phyloP scores from a whole-genome alignment of 2,329 filamentous ascomycete species.

The Hortaea werneckii region DNA sequence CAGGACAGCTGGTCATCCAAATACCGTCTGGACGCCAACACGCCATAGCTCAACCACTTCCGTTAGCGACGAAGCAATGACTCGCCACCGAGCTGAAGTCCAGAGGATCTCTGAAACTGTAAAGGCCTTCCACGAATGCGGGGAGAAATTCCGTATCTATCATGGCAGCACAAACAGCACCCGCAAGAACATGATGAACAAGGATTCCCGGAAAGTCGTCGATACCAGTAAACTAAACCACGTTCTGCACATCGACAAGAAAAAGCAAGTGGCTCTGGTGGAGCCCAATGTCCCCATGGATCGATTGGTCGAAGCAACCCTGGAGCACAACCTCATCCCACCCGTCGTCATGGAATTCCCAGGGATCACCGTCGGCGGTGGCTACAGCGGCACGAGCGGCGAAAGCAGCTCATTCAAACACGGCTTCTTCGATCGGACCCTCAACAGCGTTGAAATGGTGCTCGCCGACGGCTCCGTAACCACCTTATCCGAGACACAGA shows the following conservation, averaged over 20 bases:
- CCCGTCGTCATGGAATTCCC: constrained; percentile 63
- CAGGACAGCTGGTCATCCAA: background rate
- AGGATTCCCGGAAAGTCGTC: constrained; percentile 37
- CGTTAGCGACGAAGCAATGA: background rate
- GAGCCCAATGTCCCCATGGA: constrained; percentile 65
- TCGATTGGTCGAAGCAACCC: constrained; percentile 46
- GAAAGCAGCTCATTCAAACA: constrained; percentile 61
- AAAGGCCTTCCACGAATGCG: constrained; percentile 18
- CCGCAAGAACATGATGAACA: constrained; percentile 37
- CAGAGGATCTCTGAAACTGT: constrained; percentile 3
- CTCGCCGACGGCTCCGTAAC: constrained; percentile 50
- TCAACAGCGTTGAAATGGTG: constrained; percentile 55
- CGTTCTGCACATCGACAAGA: constrained; percentile 51
- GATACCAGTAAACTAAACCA: constrained; percentile 56
- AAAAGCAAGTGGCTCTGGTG: constrained; percentile 48
- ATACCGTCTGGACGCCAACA: background rate
- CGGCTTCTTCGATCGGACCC: constrained; percentile 46
- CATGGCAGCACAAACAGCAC: constrained; percentile 73
- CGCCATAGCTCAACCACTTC: background rate
- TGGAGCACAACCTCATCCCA: constrained; percentile 48
- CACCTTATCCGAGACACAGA: constrained; percentile 44
- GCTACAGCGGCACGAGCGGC: constrained; percentile 40
- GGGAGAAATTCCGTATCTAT: constrained; percentile 60
- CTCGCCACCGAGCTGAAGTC: constrained; percentile 5
- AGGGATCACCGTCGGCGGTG: constrained; percentile 61